These are phyloP conservation scores for Vitrella brassicaformis DNA, from an alignment of 73 alveolate genomes.

Conservation along the genomic window DNA sequence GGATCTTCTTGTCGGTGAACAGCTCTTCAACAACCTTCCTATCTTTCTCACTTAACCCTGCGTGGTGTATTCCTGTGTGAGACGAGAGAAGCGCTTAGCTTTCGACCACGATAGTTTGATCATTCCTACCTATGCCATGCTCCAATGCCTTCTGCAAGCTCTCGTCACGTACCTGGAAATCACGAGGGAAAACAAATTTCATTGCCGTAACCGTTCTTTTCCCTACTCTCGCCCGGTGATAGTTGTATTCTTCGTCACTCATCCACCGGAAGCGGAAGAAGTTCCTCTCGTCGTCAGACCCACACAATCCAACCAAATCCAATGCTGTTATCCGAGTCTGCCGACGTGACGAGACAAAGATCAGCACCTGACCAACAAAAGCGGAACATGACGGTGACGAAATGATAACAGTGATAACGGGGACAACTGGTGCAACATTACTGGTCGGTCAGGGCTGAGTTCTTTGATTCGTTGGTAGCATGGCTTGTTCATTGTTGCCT, in stretches of 20 bases:
- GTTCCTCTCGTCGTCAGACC: slow-evolving; percentile 30
- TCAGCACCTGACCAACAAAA: not conserved
- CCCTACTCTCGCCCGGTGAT: too few species aligned
- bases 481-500: slow-evolving; percentile 99
- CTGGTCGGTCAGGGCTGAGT: slow-evolving; percentile 85
- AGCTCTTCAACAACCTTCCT: slow-evolving; percentile 94
- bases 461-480: slow-evolving; percentile 88
- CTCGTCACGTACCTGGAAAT: too few species aligned
- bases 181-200: too few species aligned
- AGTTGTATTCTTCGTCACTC: not conserved
- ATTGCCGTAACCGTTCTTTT: too few species aligned
- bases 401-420: too few species aligned
- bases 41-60: slow-evolving; percentile 88
- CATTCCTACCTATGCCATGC: too few species aligned
- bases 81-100: not conserved
- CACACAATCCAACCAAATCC: slow-evolving; percentile 77
- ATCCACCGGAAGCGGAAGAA: not conserved
- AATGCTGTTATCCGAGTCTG: slow-evolving; percentile 97
- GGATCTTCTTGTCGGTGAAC: slow-evolving; percentile 77
- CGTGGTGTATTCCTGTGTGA: not conserved
- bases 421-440: too few species aligned
- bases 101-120: not conserved
- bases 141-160: too few species aligned
- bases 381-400: too few species aligned
- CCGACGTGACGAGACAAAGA: slow-evolving; percentile 20